A percentile compares a stretch with the other conserved stretches of the same genome.
phyloP scores from a whole-genome alignment of 352 stramenopile species.

The Pythium folliculosum region DNA sequence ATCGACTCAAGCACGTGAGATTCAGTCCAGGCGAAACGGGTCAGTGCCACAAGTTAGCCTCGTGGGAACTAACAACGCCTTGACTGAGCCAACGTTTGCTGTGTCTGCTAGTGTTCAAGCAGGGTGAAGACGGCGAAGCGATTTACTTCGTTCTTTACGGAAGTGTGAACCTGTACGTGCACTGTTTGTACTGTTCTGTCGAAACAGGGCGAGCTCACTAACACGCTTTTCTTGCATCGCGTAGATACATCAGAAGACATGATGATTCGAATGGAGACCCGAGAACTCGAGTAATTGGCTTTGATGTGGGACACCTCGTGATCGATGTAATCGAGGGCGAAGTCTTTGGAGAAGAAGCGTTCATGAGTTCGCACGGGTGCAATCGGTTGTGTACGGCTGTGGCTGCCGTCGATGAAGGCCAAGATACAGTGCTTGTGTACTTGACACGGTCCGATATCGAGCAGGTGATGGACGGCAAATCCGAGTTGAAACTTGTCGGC shows the following conservation, averaged over 20 bases:
- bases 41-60: slow-evolving; percentile 1
- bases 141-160: slow-evolving; percentile 41
- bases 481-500: background rate
- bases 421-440: slow-evolving; percentile 22
- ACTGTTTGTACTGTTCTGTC: background rate
- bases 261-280: slow-evolving; percentile 6
- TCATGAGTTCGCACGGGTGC: slow-evolving; percentile 23
- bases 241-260: slow-evolving; percentile 7
- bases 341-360: slow-evolving; percentile 47
- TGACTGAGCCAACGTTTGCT: background rate
- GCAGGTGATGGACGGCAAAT: background rate
- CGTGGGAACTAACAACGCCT: background rate
- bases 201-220: background rate
- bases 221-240: background rate
- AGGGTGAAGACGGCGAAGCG: slow-evolving; percentile 32
- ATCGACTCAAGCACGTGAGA: slow-evolving; percentile 29
- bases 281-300: background rate
- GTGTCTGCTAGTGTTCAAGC: slow-evolving; percentile 33
- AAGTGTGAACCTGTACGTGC: slow-evolving; percentile 35
- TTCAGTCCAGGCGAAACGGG: slow-evolving; percentile 27
- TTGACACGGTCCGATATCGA: slow-evolving; percentile 27
- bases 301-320: slow-evolving; percentile 15
- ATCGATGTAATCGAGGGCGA: slow-evolving; percentile 40
- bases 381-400: slow-evolving; percentile 31
- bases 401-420: slow-evolving; percentile 1